A percentile compares a stretch with the other conserved stretches of the same genome.
These are phyloP conservation scores for Skeletonema grethae DNA, from an alignment of 108 stramenopile genomes.

Conservation along the genomic window DNA sequence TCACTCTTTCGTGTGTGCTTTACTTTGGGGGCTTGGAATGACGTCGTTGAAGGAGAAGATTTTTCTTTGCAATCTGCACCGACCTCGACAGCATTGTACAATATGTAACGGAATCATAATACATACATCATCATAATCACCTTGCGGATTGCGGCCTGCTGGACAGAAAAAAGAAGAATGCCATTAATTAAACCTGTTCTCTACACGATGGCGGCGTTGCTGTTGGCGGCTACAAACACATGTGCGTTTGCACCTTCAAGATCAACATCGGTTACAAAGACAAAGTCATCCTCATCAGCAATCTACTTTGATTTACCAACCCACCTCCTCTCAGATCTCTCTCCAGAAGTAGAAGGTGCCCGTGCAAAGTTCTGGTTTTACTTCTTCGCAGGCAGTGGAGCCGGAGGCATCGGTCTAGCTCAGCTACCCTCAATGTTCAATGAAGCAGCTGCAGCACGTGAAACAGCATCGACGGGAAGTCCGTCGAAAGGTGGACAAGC, in stretches of 20 bases:
- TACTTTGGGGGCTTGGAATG: no score
- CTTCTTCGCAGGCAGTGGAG: conserved; percentile 49
- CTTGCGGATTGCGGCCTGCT: no score
- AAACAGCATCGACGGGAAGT: conserved; percentile 14
- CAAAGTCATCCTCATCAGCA: not conserved
- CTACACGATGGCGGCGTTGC: not conserved
- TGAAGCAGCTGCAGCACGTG: conserved; percentile 33
- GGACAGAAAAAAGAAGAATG: not conserved
- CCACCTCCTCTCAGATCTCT: not conserved
- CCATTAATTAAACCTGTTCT: not conserved
- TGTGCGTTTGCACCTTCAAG: not conserved
- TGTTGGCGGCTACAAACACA: not conserved
- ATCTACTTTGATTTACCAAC: not conserved
- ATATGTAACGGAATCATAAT: no score
- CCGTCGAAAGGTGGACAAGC: conserved; percentile 21
- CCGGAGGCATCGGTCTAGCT: conserved; percentile 49
- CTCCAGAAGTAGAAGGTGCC: conserved; percentile 8
- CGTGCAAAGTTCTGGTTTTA: conserved; percentile 49
- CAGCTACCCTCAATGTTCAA: conserved; percentile 44
- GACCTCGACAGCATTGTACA: no score
- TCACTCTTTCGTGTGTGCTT: no score
- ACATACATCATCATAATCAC: no score
- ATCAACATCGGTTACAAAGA: not conserved
- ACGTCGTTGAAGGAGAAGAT: no score
- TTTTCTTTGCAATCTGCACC: no score